These are phyloP conservation scores for Zygoascus tannicola DNA, from an alignment of 805 yeast species.

Conservation along the genomic window DNA sequence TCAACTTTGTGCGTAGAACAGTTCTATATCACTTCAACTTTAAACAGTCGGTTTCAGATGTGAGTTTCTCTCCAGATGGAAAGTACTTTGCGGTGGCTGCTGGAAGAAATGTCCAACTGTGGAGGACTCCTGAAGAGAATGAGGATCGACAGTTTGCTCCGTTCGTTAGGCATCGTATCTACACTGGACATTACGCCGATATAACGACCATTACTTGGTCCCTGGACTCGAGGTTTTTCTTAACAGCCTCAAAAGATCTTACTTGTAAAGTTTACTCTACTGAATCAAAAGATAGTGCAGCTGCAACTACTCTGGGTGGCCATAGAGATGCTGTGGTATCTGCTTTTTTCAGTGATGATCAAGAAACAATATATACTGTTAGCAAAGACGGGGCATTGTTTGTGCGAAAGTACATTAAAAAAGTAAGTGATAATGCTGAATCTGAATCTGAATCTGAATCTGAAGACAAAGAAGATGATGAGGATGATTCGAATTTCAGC, in stretches of 20 bases:
- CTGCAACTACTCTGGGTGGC: slow-evolving; percentile 81
- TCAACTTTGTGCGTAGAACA: slow-evolving; percentile 70
- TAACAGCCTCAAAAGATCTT: slow-evolving; percentile 83
- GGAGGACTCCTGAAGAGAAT: slow-evolving; percentile 77
- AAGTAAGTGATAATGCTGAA: slow-evolving; percentile 32
- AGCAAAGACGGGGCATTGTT: slow-evolving; percentile 93
- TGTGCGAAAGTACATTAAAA: slow-evolving; percentile 75
- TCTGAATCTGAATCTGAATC: slow-evolving; percentile 36
- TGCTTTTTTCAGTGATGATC: slow-evolving; percentile 81
- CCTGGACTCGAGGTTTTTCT: slow-evolving; percentile 74
- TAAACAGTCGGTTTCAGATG: slow-evolving; percentile 62
- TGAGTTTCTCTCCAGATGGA: slow-evolving; percentile 86
- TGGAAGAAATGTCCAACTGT: slow-evolving; percentile 76
- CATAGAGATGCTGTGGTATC: slow-evolving; percentile 82
- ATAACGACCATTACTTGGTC: slow-evolving; percentile 81
- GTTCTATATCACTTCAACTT: slow-evolving; percentile 93
- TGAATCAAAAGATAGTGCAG: slow-evolving; percentile 56
- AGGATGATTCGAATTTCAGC: slow-evolving; percentile 31
- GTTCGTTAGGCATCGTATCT: slow-evolving; percentile 78
- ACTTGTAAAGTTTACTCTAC: slow-evolving; percentile 80
- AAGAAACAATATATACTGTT: slow-evolving; percentile 82
- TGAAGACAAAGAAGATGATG: slow-evolving; percentile 32
- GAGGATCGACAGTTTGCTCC: slow-evolving; percentile 95
- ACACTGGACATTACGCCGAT: slow-evolving; percentile 88
- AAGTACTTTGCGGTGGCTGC: slow-evolving; percentile 75